Base-by-base conservation (phyloP, 768 basidiomycete genomes). In the Xerocomellus intermedius region DNA sequence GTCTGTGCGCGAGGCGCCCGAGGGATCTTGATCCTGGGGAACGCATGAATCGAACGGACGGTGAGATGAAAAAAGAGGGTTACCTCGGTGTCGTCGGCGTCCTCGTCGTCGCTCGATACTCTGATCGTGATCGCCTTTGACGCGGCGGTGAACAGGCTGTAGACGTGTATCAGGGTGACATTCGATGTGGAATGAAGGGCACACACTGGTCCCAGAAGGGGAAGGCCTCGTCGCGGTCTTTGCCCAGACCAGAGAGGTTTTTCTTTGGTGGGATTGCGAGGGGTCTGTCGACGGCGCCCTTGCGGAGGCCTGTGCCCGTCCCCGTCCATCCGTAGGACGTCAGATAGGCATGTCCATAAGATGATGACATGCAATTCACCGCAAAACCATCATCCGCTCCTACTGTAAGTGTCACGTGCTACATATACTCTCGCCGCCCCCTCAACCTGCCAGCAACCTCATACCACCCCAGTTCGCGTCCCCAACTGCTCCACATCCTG, bases 131-230 rank as follows among this genome's bases (percentile, higher is more conserved):
- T 92, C 28, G 90, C 83, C 58, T 86, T 87, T 0, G 94, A 86
- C 19, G 94, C 92, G 14, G 87, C 85, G 2, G 86, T 75, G 70
- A 91, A 97, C 50, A 96, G 72, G 46, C 71, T 71, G 21, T 26
- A 7, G 26, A 26, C 8, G n/a, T 6, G 52, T 16, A 24, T 49
- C 48, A 32, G 21, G 49, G 37, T 58, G 6, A 45, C 47, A 35
- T 16, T 13, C 39, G 33, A 47, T 26, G 16, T 32, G 4, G 39
- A 32, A 1, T 5, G 8, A 10, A n/a, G 17, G 26, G 48, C 16
- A 80, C 91, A 72, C 63, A 96, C 94, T 97, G 93, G 69, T 98
- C 94, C 94, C 94, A 98, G 81, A 98, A 98, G 48, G 94, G 94
- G 68, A 94, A 94, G 0, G 93, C 92, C 63, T 95, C 94, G 65